Conservation (phyloP, 352 stramenopile genomes). For the Blastocystis sp. region DNA sequence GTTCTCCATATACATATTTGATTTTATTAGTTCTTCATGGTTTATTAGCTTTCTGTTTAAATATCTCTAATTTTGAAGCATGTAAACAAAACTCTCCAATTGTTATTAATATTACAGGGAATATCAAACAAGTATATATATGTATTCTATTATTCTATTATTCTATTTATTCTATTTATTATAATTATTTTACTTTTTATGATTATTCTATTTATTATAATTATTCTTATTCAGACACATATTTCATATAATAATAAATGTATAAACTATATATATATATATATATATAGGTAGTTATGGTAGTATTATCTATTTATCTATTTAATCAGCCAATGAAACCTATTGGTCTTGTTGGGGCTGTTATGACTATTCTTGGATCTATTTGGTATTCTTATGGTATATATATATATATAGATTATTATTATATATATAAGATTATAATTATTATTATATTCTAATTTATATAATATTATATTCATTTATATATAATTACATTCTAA, state of each 20-base stretch:
- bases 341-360: conserved; percentile 13
- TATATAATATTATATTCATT: too few species aligned
- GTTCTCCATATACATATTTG: background rate
- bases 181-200: too few species aligned
- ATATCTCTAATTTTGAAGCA: conserved; percentile 31
- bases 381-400: conserved; percentile 34
- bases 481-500: too few species aligned
- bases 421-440: too few species aligned
- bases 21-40: conserved; percentile 19
- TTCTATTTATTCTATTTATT: too few species aligned
- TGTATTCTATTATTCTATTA: too few species aligned
- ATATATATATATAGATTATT: too few species aligned
- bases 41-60: conserved; percentile 24
- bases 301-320: conserved; percentile 26
- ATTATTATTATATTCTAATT: too few species aligned
- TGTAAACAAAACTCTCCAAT: conserved; percentile 19
- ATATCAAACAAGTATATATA: conserved; percentile 37
- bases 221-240: too few species aligned
- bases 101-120: conserved; percentile 33
- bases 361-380: conserved; percentile 21
- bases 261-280: too few species aligned
- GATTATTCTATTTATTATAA: too few species aligned
- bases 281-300: conserved; percentile 22
- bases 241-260: too few species aligned
- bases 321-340: conserved; percentile 36